A percentile compares a stretch with the other conserved stretches of the same genome.
These are phyloP conservation scores for Linanthus parryae DNA, from an alignment of 148 eudicot species.

Conservation along the genomic window DNA sequence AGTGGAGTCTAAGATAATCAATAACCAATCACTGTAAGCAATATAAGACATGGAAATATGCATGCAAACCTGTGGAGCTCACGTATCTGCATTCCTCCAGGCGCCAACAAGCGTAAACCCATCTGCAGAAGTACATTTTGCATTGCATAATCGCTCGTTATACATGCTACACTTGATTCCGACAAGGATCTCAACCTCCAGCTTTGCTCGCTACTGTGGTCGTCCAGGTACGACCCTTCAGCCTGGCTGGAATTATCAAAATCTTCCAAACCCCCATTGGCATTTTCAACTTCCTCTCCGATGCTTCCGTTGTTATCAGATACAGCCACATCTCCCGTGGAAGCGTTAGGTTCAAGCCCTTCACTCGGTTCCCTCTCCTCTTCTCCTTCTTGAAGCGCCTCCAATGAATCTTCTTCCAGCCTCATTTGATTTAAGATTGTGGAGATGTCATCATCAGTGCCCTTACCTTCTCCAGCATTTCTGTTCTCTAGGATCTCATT, in stretches of 20 bases:
- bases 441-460: constrained; percentile 39
- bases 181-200: constrained; percentile 82
- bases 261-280: constrained; percentile 26
- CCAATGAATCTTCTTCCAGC: constrained; percentile 48
- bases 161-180: constrained; percentile 88
- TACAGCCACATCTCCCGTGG: constrained; percentile 3
- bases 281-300: constrained; percentile 19
- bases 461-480: constrained; percentile 7
- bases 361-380: constrained; percentile 10
- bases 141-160: constrained; percentile 94
- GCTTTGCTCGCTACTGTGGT: constrained; percentile 87
- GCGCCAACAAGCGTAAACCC: constrained; percentile 88
- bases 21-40: too few species aligned
- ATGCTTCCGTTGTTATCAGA: constrained; percentile 10
- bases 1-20: too few species aligned
- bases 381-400: constrained; percentile 19
- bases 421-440: constrained; percentile 52
- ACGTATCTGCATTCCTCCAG: constrained; percentile 99
- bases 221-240: constrained; percentile 45
- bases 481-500: constrained; percentile 21
- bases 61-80: constrained; percentile 73
- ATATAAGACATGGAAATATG: too few species aligned
- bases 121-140: constrained; percentile 94
- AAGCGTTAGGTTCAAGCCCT: constrained; percentile 9
- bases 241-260: constrained; percentile 37